phyloP scores from a whole-genome alignment of 441 rosid species.

The Rhodomyrtus psidioides region DNA sequence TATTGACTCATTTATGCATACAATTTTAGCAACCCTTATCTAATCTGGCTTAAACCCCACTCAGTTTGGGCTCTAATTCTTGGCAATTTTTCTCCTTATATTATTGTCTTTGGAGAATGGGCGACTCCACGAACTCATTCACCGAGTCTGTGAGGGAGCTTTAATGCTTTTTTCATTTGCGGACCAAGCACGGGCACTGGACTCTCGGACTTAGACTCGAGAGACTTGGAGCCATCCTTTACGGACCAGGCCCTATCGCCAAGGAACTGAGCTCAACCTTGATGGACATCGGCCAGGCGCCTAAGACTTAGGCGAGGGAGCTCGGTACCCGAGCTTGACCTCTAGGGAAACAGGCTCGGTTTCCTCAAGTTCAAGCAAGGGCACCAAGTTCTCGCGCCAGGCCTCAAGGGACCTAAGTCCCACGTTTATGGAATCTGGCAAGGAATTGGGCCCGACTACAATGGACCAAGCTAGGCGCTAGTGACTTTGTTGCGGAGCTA shows the following conservation, averaged over 20 bases:
- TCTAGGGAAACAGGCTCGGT: not conserved
- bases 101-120: not conserved
- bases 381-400: not conserved
- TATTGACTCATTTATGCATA: not conserved
- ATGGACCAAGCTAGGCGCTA: fast-evolving
- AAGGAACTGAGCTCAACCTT: not conserved
- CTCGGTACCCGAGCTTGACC: not conserved
- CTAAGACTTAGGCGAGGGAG: not conserved
- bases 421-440: not conserved
- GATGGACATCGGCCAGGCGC: fast-evolving
- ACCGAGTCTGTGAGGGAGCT: not conserved
- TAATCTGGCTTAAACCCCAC: not conserved
- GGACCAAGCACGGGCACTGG: fast-evolving
- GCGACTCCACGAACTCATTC: not conserved
- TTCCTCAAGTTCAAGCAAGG: not conserved
- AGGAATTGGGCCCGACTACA: not conserved
- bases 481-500: not conserved
- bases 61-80: fast-evolving
- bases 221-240: not conserved
- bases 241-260: not conserved
- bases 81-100: not conserved
- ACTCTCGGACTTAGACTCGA: not conserved
- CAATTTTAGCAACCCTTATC: not conserved
- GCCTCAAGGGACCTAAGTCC: not conserved
- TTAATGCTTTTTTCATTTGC: fast-evolving